A percentile compares a stretch with the other conserved stretches of the same genome.
These are phyloP conservation scores for Fraxinus ornus DNA, from an alignment of 305 asterid genomes.

Conservation along the genomic window DNA sequence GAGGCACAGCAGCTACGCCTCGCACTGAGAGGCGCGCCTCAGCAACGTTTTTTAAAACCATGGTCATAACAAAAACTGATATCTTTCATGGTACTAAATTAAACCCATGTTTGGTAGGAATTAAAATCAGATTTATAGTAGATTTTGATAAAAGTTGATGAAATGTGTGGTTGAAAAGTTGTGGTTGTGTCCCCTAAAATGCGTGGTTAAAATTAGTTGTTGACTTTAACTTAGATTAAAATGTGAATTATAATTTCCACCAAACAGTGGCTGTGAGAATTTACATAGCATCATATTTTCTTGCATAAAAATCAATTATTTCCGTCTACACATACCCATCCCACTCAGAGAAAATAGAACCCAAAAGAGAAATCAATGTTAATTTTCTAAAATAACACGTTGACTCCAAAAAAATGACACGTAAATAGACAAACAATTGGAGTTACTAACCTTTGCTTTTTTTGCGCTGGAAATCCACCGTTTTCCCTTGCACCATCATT, in stretches of 20 bases:
- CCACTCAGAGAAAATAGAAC: not conserved
- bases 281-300: not conserved
- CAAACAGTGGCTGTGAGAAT: not conserved
- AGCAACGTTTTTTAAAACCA: too few species aligned
- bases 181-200: not conserved
- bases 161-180: not conserved
- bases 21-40: too few species aligned
- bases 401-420: not conserved
- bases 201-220: not conserved
- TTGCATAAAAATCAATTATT: not conserved
- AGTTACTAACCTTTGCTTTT: conserved; percentile 77
- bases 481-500: conserved; percentile 82
- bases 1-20: too few species aligned
- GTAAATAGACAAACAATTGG: not conserved
- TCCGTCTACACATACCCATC: not conserved
- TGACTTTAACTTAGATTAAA: not conserved
- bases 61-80: not conserved
- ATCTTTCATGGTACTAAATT: not conserved
- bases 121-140: not conserved
- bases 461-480: conserved; percentile 94
- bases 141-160: not conserved
- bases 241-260: not conserved
- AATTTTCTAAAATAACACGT: conserved; percentile 1
- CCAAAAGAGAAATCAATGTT: not conserved
- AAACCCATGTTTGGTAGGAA: not conserved